phyloP scores from a whole-genome alignment of 495 filamentous ascomycete species.

The Gamarada debralockiae region DNA sequence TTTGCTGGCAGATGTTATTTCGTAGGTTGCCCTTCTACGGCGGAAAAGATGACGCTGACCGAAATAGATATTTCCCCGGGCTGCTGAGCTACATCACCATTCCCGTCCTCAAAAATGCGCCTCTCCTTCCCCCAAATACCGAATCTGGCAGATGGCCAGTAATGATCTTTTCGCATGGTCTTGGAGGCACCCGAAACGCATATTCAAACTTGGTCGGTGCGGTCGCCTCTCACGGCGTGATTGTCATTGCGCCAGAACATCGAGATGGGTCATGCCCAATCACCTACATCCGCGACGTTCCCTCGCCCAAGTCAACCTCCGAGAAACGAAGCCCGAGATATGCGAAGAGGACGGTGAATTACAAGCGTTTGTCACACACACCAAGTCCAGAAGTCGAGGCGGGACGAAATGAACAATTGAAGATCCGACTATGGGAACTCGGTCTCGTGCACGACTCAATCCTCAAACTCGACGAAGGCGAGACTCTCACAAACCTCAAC shows the following conservation, averaged over 20 bases:
- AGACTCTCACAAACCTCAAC: conserved; percentile 42
- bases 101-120: conserved; percentile 46
- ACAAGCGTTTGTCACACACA: conserved; percentile 48
- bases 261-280: conserved; percentile 69
- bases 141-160: conserved; percentile 60
- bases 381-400: conserved; percentile 52
- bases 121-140: conserved; percentile 26
- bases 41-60: not conserved
- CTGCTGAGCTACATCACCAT: conserved; percentile 65
- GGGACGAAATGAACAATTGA: conserved; percentile 59
- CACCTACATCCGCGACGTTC: conserved; percentile 50
- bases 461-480: conserved; percentile 52
- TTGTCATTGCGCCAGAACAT: conserved; percentile 74
- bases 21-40: conserved; percentile 41
- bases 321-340: conserved; percentile 29
- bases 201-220: conserved; percentile 71
- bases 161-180: conserved; percentile 75
- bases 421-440: conserved; percentile 70
- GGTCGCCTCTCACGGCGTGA: conserved; percentile 67
- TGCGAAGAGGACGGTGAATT: conserved; percentile 35
- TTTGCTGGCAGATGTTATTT: conserved; percentile 52
- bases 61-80: conserved; percentile 51
- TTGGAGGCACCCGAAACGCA: conserved; percentile 68
- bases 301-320: conserved; percentile 30
- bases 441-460: conserved; percentile 59